Evolutionary conservation across 495 filamentous ascomycete species (phyloP).

Genomic region (Penicillium nucicola): DNA sequence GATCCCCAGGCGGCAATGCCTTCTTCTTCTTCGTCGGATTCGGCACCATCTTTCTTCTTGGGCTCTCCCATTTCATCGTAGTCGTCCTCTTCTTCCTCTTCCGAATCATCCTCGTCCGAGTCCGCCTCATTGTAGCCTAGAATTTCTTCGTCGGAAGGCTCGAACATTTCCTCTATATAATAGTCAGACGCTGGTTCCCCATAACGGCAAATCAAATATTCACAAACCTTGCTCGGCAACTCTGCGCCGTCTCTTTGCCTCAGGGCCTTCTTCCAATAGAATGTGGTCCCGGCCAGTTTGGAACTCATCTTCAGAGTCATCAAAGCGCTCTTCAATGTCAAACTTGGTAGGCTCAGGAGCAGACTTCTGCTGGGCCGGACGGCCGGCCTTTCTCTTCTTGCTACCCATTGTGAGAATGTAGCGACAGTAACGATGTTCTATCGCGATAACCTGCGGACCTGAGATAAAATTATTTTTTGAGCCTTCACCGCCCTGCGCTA

Average conservation of each 20-base stretch:
- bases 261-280: slow-evolving; percentile 74
- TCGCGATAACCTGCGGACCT: slow-evolving; percentile 8
- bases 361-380: slow-evolving; percentile 48
- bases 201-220: not conserved
- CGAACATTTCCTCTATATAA: slow-evolving; percentile 52
- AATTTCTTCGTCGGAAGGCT: slow-evolving; percentile 87
- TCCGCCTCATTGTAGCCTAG: slow-evolving; percentile 61
- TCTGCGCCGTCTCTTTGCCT: slow-evolving; percentile 70
- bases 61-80: slow-evolving; percentile 27
- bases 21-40: slow-evolving; percentile 61
- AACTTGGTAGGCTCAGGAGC: slow-evolving; percentile 36
- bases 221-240: slow-evolving; percentile 58
- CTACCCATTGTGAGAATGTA: slow-evolving; percentile 52
- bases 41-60: slow-evolving; percentile 21
- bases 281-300: slow-evolving; percentile 79
- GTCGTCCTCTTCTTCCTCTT: slow-evolving; percentile 37
- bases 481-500: slow-evolving; percentile 31
- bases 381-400: slow-evolving; percentile 75
- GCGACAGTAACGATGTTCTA: not conserved
- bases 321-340: slow-evolving; percentile 74
- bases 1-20: slow-evolving; percentile 81
- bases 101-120: too few species aligned
- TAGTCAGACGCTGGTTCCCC: slow-evolving; percentile 11
- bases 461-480: slow-evolving; percentile 41
- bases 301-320: slow-evolving; percentile 91